Evolutionary conservation across 2,329 filamentous ascomycete genomes (phyloP), one percentile per base, ranked within the genome.

Genomic region (Zymoseptoria brevis): DNA sequence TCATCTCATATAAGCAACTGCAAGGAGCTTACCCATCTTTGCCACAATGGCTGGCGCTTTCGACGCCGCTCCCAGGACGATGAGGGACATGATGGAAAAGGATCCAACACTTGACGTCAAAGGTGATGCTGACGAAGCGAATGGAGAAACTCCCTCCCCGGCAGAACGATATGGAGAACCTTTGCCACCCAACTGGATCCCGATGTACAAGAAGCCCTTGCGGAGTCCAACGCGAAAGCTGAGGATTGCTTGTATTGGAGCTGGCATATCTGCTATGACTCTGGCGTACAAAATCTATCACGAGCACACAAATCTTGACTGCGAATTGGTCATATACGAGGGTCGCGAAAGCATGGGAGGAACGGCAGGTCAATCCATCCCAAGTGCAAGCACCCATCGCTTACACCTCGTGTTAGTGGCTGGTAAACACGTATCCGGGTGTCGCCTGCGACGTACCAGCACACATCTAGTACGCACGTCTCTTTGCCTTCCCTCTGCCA

Each of bases 241-340:
- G 13, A 56, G 56, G 35, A 66, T 71, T 21, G 63, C 70, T 11
- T 69, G 66, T 45, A 70, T 73, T 45, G 72, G 72, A 16, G 72
- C 70, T 13, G 69, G 71, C 11, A 68, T 72, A 45, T 73, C 71
- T 4, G 75, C 73, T 0, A 67, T 78, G 61, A 69, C 71, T 29
- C 64, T 77, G 21, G 75, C 75, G 2, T 71, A 77, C 61, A 76
- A 76, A 60, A 63, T 77, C 53, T 71, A 75, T 57, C 70, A 76
- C 58, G 68, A 72, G 50, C 68, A 70, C 58, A 66, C 72, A n/a
- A 55, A 62, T 9, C 51, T 59, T 1, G 58, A 73, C 19, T 63
- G 71, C 11, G 71, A 74, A 4, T 68, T 75, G 52, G 68, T 72
- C 0, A 75, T 80, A 55, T 79, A 77, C 57, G 77, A 80, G 63